phyloP scores from a whole-genome alignment of 1,284 basidiomycete species.

The Takashimella tepidaria region DNA sequence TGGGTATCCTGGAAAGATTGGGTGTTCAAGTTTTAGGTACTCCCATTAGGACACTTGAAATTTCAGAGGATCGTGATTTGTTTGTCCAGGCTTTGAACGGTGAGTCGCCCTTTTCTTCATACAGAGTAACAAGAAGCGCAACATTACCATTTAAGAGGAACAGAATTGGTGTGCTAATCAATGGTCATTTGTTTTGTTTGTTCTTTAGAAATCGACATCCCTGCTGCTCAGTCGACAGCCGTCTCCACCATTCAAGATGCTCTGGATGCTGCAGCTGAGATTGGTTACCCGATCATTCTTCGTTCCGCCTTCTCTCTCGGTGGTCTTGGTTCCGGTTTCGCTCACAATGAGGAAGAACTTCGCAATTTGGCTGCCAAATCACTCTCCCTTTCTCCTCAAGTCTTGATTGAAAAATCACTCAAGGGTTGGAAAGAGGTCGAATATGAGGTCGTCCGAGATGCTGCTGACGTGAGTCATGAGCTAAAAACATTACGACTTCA shows the following conservation, averaged over 20 bases:
- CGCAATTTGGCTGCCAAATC: conserved; percentile 90
- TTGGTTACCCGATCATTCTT: conserved; percentile 97
- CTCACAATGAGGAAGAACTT: conserved; percentile 89
- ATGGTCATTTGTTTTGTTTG: too few species aligned
- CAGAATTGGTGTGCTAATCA: too few species aligned
- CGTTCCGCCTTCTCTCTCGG: conserved; percentile 98
- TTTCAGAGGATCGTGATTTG: conserved; percentile 94
- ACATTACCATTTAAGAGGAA: too few species aligned
- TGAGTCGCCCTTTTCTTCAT: too few species aligned
- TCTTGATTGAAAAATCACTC: conserved; percentile 95
- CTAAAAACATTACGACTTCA: too few species aligned
- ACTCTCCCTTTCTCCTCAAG: conserved; percentile 87
- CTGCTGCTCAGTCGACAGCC: conserved; percentile 93
- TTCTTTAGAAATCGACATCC: conserved; percentile 86
- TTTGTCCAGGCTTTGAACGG: conserved; percentile 97
- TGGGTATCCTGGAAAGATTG: conserved; percentile 93
- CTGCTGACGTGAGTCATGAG: conserved; percentile 69
- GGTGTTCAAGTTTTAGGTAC: conserved; percentile 95
- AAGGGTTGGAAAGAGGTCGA: conserved; percentile 99
- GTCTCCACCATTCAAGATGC: conserved; percentile 94
- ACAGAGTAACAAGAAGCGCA: too few species aligned
- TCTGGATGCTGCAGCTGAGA: conserved; percentile 79
- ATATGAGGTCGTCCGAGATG: conserved; percentile 98
- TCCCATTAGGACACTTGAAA: conserved; percentile 87
- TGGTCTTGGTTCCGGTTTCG: conserved; percentile 97